Evolutionary conservation across 352 stramenopile species (phyloP).

Genomic region (Globisporangium orthogonon): DNA sequence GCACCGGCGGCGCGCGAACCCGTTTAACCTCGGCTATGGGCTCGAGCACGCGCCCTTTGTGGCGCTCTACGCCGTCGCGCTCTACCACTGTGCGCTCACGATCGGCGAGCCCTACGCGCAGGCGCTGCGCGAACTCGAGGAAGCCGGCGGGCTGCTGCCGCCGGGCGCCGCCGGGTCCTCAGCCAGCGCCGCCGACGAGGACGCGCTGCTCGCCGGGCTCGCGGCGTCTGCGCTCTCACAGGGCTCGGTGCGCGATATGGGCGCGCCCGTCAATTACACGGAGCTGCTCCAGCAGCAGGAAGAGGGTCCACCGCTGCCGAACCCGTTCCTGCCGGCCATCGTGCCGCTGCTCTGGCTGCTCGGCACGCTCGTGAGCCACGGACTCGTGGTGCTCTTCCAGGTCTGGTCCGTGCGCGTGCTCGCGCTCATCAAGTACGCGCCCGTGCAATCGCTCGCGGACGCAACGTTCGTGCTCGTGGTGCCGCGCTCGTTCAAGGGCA

Average conservation of each 20-base stretch:
- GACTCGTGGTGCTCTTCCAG: conserved; percentile 86
- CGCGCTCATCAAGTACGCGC: conserved; percentile 82
- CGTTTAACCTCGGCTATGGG: conserved; percentile 53
- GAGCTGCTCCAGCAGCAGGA: conserved; percentile 45
- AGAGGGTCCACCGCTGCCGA: conserved; percentile 73
- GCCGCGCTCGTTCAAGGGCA: conserved; percentile 82
- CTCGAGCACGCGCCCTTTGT: conserved; percentile 69
- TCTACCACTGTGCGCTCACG: conserved; percentile 66
- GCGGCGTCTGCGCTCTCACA: conserved; percentile 67
- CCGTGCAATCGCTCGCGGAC: conserved; percentile 44
- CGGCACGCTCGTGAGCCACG: conserved; percentile 68
- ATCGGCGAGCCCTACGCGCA: conserved; percentile 65
- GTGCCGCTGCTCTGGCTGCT: conserved; percentile 86
- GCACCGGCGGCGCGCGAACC: conserved; percentile 48
- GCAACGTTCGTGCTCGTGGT: conserved; percentile 80
- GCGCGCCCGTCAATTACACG: conserved; percentile 51
- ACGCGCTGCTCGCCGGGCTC: conserved; percentile 39
- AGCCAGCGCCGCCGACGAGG: conserved; percentile 23
- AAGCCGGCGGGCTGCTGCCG: conserved; percentile 40
- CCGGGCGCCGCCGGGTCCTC: background rate
- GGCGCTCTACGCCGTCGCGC: conserved; percentile 58
- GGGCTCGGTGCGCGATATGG: conserved; percentile 36
- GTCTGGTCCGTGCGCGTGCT: conserved; percentile 82
- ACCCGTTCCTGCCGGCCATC: conserved; percentile 88
- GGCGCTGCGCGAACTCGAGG: conserved; percentile 67